These are phyloP conservation scores for Thalassiosira gravida DNA, from an alignment of 352 stramenopile genomes.

Conservation along the genomic window DNA sequence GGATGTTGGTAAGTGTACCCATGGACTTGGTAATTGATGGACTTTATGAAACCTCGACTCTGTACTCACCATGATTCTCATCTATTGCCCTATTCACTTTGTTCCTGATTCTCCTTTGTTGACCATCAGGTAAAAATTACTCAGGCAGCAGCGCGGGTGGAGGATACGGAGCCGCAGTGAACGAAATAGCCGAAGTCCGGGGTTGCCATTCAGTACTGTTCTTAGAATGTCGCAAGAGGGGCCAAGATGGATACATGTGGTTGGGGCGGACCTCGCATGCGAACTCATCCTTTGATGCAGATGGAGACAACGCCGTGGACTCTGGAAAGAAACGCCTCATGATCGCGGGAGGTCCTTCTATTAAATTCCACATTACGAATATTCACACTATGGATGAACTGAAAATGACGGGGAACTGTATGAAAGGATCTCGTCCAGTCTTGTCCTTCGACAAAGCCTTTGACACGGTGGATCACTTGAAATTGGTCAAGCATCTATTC, in stretches of 20 bases:
- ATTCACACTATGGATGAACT: conserved; percentile 99
- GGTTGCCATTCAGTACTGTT: conserved; percentile 96
- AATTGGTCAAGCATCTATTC: no score
- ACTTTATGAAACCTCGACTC: no score
- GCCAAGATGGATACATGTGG: conserved; percentile 98
- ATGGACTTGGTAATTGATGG: conserved; percentile 37
- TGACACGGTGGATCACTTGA: no score
- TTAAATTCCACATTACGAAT: conserved; percentile 98
- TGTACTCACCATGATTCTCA: no score
- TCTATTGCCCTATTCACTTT: no score
- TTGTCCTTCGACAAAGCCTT: no score
- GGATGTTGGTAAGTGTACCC: conserved; percentile 91
- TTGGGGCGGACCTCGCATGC: conserved; percentile 88
- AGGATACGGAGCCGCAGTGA: conserved; percentile 90
- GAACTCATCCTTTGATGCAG: conserved; percentile 12
- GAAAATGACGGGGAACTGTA: conserved; percentile 98
- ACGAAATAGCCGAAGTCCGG: conserved; percentile 98
- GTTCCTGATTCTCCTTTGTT: no score
- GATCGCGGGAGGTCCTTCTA: conserved; percentile 91
- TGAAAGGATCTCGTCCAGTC: no score
- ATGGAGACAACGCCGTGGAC: background rate
- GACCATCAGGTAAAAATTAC: conserved; percentile 43
- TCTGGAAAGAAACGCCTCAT: conserved; percentile 49
- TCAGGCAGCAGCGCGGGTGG: conserved; percentile 6
- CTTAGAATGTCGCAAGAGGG: conserved; percentile 94